Evolutionary conservation across 306 rosid species (phyloP).

Genomic region (Citrullus amarus): DNA sequence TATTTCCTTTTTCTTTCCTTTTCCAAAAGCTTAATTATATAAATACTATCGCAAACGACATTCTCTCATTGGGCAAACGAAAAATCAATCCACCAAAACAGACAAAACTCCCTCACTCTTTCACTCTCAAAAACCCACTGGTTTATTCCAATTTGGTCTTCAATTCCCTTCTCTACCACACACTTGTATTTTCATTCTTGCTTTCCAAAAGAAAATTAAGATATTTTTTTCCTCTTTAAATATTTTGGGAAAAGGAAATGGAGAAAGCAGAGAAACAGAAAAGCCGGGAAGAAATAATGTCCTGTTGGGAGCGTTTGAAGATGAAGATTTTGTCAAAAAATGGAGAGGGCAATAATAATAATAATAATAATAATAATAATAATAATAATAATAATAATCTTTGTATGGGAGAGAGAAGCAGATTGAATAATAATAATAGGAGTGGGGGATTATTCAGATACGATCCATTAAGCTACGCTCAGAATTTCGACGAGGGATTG

Average conservation of each 20-base stretch:
- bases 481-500: conserved; percentile 62
- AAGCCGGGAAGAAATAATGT: conserved; percentile 21
- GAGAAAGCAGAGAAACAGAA: conserved; percentile 29
- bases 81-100: background rate
- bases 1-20: no score
- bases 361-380: no score
- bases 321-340: conserved; percentile 48
- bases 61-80: background rate
- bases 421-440: conserved; percentile 2
- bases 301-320: conserved; percentile 53
- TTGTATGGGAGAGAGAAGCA: background rate
- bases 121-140: background rate
- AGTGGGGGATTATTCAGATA: conserved; percentile 27
- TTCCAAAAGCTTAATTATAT: background rate
- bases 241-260: conserved; percentile 10
- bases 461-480: conserved; percentile 67
- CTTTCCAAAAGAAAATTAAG: background rate
- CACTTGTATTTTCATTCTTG: no score
- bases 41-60: background rate
- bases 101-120: background rate
- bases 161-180: background rate
- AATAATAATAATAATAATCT: no score
- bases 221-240: background rate
- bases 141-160: background rate
- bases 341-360: background rate